Conservation (phyloP, 306 rosid species). For the Quercus rubra region DNA sequence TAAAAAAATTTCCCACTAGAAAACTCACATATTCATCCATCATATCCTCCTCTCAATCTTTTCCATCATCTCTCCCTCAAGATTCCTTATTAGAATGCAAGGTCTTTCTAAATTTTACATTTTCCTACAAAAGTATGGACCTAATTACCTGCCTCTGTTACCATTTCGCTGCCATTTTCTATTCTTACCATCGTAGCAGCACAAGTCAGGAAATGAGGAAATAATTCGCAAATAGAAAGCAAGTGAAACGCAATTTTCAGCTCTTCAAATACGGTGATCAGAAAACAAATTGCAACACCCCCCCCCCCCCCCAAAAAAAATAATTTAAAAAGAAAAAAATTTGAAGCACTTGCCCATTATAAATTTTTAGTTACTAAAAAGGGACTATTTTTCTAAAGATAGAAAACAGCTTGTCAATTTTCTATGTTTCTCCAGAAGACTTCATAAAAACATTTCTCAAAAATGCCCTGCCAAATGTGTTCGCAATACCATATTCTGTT, state of each 20-base stretch:
- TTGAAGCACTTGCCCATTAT: not conserved
- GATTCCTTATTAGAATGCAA: too few species aligned
- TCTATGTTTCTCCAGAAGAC: not conserved
- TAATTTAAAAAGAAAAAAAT: not conserved
- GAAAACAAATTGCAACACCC: not conserved
- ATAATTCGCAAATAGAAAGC: too few species aligned
- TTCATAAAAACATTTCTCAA: not conserved
- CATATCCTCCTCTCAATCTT: not conserved
- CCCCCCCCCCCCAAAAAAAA: not conserved
- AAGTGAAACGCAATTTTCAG: not conserved
- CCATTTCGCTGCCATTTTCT: not conserved
- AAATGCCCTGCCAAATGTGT: not conserved
- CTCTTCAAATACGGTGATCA: not conserved
- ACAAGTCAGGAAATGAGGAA: too few species aligned
- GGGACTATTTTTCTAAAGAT: not conserved
- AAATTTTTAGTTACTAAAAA: not conserved
- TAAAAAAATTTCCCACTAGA: not conserved
- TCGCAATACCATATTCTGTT: not conserved
- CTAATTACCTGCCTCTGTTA: not conserved
- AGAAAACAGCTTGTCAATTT: not conserved
- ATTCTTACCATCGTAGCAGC: not conserved
- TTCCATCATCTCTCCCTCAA: not conserved
- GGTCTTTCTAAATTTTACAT: not conserved
- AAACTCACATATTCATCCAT: not conserved
- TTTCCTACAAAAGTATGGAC: not conserved